phyloP scores from a whole-genome alignment of 306 rosid genomes.

The Echinosophora koreensis region DNA sequence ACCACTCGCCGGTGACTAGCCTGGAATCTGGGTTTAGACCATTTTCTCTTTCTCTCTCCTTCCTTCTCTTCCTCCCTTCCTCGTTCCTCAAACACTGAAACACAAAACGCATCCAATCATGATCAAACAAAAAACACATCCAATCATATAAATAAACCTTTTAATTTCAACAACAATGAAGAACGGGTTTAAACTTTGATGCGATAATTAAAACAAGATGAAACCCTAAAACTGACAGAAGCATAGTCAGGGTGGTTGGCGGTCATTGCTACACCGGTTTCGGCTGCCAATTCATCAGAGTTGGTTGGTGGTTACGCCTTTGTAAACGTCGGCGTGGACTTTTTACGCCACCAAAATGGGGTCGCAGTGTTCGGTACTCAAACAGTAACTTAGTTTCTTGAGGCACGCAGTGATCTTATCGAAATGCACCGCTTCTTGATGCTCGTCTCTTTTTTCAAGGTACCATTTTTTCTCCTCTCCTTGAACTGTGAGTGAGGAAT shows the following conservation, averaged over 20 bases:
- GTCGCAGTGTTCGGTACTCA: conserved; percentile 85
- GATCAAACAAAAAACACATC: not conserved
- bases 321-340: conserved; percentile 92
- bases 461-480: conserved; percentile 56
- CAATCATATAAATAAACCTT: too few relatives aligned
- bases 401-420: conserved; percentile 94
- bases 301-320: conserved; percentile 96
- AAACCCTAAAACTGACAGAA: conserved; percentile 57
- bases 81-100: too few relatives aligned
- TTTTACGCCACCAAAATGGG: conserved; percentile 90
- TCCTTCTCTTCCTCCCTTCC: too few relatives aligned
- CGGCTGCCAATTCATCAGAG: conserved; percentile 97
- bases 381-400: conserved; percentile 92
- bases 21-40: too few relatives aligned
- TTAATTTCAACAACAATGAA: not conserved
- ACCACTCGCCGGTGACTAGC: too few relatives aligned
- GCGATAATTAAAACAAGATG: too few relatives aligned
- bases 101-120: too few relatives aligned
- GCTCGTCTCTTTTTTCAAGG: conserved; percentile 89
- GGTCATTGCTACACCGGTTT: conserved; percentile 94
- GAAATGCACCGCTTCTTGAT: conserved; percentile 89
- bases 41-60: too few relatives aligned
- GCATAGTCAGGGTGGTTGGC: conserved; percentile 95
- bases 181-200: not conserved
- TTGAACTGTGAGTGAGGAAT: conserved; percentile 37